Evolutionary conservation across 805 yeast genomes (phyloP).

Genomic region (Pichia paraexigua): DNA sequence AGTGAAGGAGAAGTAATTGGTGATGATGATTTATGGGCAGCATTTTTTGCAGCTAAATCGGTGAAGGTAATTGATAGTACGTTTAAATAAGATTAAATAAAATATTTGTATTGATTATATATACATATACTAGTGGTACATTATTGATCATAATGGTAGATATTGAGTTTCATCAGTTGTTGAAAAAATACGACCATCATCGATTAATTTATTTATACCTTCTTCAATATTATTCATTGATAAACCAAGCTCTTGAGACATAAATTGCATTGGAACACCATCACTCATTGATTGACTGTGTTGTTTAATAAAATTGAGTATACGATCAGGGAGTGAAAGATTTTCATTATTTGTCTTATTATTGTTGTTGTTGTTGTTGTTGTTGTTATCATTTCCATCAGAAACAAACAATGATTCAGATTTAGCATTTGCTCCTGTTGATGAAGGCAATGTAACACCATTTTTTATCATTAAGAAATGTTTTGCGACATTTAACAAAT

Average conservation of each 20-base stretch:
- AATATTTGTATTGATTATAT: not conserved
- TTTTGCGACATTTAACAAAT: conserved; percentile 55
- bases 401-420: conserved; percentile 36
- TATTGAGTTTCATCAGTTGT: conserved; percentile 62
- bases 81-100: conserved; percentile 4
- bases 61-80: conserved; percentile 17
- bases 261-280: conserved; percentile 63
- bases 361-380: no score
- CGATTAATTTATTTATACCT: conserved; percentile 48
- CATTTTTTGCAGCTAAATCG: conserved; percentile 39
- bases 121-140: not conserved
- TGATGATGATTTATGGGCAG: conserved; percentile 53
- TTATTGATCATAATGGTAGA: conserved; percentile 37
- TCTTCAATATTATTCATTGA: conserved; percentile 41
- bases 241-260: conserved; percentile 48
- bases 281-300: conserved; percentile 54
- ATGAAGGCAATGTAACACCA: conserved; percentile 18
- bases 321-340: conserved; percentile 27
- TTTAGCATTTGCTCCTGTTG: conserved; percentile 4
- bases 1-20: conserved; percentile 24
- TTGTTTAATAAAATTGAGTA: conserved; percentile 39
- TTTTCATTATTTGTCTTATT: not conserved
- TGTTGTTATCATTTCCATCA: conserved; percentile 22
- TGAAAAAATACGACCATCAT: conserved; percentile 59
- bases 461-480: conserved; percentile 51